These are phyloP conservation scores for Phytophthora foliorum DNA, from an alignment of 352 stramenopile species.

Conservation along the genomic window DNA sequence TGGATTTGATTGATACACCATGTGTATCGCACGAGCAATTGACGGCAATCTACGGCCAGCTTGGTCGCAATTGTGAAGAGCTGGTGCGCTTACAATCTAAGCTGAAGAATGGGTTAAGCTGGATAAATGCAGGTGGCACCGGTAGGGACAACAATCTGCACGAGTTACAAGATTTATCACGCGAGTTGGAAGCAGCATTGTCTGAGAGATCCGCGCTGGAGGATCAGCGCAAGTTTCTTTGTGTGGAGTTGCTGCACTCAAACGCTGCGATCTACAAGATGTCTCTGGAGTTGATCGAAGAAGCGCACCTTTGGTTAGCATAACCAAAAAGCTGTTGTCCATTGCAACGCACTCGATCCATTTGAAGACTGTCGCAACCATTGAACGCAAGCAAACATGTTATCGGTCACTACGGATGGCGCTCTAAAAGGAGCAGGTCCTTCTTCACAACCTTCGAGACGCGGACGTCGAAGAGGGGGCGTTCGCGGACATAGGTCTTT, in stretches of 20 bases:
- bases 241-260: not conserved
- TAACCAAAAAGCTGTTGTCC: not conserved
- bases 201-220: not conserved
- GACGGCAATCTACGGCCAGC: not conserved
- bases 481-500: too few species aligned
- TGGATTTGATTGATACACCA: not conserved
- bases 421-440: too few species aligned
- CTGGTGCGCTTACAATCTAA: not conserved
- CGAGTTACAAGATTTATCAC: not conserved
- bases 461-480: too few species aligned
- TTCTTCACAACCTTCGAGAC: too few species aligned
- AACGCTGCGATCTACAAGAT: conserved; percentile 2
- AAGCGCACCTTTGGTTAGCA: not conserved
- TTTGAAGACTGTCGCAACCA: not conserved
- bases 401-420: too few species aligned
- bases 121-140: not conserved
- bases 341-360: not conserved
- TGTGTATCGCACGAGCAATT: conserved; percentile 3
- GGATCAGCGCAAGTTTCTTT: conserved; percentile 1
- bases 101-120: conserved; percentile 7
- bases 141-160: not conserved
- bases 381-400: too few species aligned
- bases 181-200: not conserved
- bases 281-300: not conserved
- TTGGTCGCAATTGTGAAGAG: conserved; percentile 6